Evolutionary conservation across 768 basidiomycete species (phyloP), one percentile per base, ranked within the genome.

Genomic region (Boletus rubroflammeus): DNA sequence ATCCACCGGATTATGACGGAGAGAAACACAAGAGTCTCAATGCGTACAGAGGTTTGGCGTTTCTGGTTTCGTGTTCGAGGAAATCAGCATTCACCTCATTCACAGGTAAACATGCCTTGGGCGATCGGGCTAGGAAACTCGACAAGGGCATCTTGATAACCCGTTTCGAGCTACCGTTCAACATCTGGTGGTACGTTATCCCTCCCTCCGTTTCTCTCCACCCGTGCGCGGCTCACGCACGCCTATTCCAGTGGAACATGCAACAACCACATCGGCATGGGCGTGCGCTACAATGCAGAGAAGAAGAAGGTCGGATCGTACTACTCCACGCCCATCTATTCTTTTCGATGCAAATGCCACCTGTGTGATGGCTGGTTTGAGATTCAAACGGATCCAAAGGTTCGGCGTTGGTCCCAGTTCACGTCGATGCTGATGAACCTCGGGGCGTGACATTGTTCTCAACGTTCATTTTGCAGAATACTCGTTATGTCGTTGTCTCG

Each of bases 261-360:
- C 74, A 86, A 95, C 70, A 88, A 89, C 62, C 97, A 98, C 74
- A 92, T 99, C 47, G 97, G 97, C 11, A 97, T 97, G 83, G 97
- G 97, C 23, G 97, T 99, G 2, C 90, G 97, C n/a, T 99, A 98
- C 77, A 99, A 99, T 61, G 97, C 97, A 0, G 95, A 98, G 72
- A 99, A 99, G 82, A 89, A 89, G 76, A 98, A 96, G 72, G 82
- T 98, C 32, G 97, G 97, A 14, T 84, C 82, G 54, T 99, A 99
- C 72, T 93, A 88, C 67, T 91, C 92, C 6, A 98, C 95, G 0
- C 90, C 94, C 10, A 98, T 99, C 51, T 98, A 77, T 67, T 90
- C 87, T 6, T 99, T 99, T 70, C 81, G 94, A 43, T 98, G 97
- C 73, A 99, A 99, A 80, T 99, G 96, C 66, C 95, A 98, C 70